Percentiles rank a stretch among this genome's conserved stretches.
phyloP scores from a whole-genome alignment of 495 filamentous ascomycete species.

The Neurospora sublineolata region DNA sequence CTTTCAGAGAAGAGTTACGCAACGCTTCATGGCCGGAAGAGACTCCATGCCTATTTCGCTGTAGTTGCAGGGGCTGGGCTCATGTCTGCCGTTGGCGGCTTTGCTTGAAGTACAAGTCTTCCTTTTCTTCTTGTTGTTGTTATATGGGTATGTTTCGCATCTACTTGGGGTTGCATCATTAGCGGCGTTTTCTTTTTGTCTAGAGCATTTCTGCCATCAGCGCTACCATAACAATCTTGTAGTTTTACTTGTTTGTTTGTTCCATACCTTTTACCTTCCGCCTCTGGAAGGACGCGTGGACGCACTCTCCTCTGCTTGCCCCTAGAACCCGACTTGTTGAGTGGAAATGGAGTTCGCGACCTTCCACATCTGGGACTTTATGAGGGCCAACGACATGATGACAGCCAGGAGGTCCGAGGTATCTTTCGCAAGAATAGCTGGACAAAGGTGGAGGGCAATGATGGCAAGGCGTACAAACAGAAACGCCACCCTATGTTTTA shows the following conservation, averaged over 20 bases:
- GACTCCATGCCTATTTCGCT: slow-evolving; percentile 63
- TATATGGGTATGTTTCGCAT: background rate
- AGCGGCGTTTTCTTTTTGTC: background rate
- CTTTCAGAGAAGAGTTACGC: slow-evolving; percentile 78
- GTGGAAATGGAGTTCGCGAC: background rate
- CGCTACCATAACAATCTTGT: background rate
- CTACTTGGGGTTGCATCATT: background rate
- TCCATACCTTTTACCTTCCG: background rate
- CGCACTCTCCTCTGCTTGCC: background rate
- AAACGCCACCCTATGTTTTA: background rate
- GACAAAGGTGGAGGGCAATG: background rate
- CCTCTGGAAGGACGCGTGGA: background rate
- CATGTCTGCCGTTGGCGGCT: slow-evolving; percentile 86
- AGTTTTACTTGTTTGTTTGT: background rate
- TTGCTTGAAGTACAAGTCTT: slow-evolving; percentile 42
- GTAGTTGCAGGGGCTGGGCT: slow-evolving; percentile 66
- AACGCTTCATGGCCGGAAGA: slow-evolving; percentile 53
- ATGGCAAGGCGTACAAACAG: background rate
- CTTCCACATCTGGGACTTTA: background rate
- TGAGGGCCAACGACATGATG: background rate
- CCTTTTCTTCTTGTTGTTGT: background rate
- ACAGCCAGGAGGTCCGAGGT: background rate
- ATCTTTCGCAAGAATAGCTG: background rate
- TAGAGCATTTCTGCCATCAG: background rate
- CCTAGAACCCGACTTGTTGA: background rate